phyloP scores from a whole-genome alignment of 345 rosid genomes.

The Rhodomyrtus tomentosa region DNA sequence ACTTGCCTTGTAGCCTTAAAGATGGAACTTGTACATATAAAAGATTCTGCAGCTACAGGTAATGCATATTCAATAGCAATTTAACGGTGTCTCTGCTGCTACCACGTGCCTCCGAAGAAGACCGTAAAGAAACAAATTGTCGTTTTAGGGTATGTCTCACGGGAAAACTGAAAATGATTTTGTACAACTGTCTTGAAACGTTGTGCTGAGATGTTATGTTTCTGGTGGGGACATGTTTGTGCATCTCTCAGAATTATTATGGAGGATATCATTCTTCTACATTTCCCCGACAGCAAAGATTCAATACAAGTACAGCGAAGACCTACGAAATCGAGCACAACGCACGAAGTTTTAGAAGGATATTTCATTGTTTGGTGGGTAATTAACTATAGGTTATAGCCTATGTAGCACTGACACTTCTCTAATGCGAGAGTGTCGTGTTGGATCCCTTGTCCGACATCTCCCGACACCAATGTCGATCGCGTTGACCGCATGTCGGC shows the following conservation, averaged over 20 bases:
- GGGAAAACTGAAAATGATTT: neutral
- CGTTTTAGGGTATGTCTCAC: neutral
- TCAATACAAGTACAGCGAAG: neutral
- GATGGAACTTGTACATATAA: neutral
- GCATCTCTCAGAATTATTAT: neutral
- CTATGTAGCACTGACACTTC: no score
- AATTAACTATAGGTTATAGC: neutral
- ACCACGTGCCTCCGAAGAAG: neutral
- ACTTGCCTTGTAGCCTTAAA: neutral
- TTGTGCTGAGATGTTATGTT: neutral
- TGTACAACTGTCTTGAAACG: neutral
- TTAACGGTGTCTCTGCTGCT: neutral
- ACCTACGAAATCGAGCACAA: neutral
- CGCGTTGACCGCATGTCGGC: no score
- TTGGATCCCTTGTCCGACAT: no score
- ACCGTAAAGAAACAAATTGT: neutral
- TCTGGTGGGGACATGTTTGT: neutral
- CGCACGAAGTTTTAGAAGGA: neutral
- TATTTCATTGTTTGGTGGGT: neutral
- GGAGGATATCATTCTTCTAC: neutral
- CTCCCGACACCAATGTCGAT: no score
- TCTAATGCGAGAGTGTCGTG: no score
- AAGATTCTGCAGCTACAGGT: neutral
- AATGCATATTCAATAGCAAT: neutral
- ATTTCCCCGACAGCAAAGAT: neutral